These are phyloP conservation scores for Saccharomycopsis microspora DNA, from an alignment of 805 yeast species.

Conservation along the genomic window DNA sequence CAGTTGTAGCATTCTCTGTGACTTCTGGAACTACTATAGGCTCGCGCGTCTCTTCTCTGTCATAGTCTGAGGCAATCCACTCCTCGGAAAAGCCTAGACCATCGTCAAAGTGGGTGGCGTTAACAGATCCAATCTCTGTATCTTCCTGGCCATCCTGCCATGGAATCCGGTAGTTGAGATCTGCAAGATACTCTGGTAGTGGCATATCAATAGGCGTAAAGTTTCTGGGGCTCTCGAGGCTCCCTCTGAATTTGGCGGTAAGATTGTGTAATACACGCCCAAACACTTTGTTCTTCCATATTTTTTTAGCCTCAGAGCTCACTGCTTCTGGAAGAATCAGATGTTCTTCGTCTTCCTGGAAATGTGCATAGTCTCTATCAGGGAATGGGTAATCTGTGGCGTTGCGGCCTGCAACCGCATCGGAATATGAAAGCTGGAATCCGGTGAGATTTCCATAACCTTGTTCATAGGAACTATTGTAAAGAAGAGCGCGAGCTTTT, in stretches of 20 bases:
- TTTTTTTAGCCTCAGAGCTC: conserved; percentile 31
- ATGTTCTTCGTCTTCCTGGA: conserved; percentile 37
- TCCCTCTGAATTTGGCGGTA: conserved; percentile 36
- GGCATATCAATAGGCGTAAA: conserved; percentile 24
- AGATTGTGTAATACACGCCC: conserved; percentile 28
- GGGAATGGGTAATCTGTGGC: conserved; percentile 49
- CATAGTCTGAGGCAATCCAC: too few species aligned
- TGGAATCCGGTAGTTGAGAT: conserved; percentile 19
- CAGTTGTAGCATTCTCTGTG: too few species aligned
- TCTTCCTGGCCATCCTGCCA: too few species aligned
- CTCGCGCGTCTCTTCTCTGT: too few species aligned
- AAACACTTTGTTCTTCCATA: conserved; percentile 36
- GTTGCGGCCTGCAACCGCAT: conserved; percentile 33
- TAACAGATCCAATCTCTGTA: conserved; percentile 1
- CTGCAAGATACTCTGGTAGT: conserved; percentile 22
- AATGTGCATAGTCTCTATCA: conserved; percentile 29
- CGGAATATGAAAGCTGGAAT: conserved; percentile 51
- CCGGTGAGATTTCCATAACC: conserved; percentile 74
- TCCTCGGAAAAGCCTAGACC: conserved; percentile 16
- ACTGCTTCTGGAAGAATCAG: conserved; percentile 52
- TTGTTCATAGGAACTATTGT: conserved; percentile 29
- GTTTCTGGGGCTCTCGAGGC: conserved; percentile 23
- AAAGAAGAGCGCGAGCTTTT: conserved; percentile 26
- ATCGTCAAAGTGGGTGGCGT: conserved; percentile 20
- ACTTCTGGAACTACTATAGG: too few species aligned